Evolutionary conservation across 441 rosid genomes (phyloP), one percentile per base, ranked within the genome.

Genomic region (Rhodomyrtus psidioides): DNA sequence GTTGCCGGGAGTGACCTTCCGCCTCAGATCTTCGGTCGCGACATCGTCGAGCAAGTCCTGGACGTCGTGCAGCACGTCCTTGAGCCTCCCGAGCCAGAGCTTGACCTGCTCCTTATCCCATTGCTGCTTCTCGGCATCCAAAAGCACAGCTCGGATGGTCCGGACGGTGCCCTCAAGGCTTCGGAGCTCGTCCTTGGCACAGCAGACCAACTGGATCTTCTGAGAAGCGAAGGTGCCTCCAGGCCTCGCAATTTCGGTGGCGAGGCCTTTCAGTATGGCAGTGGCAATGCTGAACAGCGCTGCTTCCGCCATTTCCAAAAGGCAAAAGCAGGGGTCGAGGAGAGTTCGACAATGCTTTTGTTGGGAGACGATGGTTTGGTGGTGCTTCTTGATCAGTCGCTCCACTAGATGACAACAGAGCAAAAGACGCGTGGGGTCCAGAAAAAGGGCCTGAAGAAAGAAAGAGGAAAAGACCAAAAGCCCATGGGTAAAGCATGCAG

Each of bases 371-470:
- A 42, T 42, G 46, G 46, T 42, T 42, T n/a, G 46, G 46, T 6
- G 46, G 46, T 8, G 46, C 46, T 12, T 51, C 53, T 5, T 53
- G 9, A 12, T 23, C 5, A 2, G 5, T 23, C 0, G 58, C n/a
- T 4, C 5, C 58, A 23, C n/a, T 9, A 55, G 23, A 0, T 23
- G 9, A 6, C 6, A 6, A 17, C 23, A 17, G 23, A 54, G 9
- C 17, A 19, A 21, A 55, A 7, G 65, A 58, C 10, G 30, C 16
- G 4, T 14, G 65, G 65, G 28, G 65, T n/a, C 65, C 34, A n/a
- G 2, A n/a, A 10, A 2, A 0, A 13, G 1, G 65, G 30, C 0
- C 0, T 58, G 3, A 13, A n/a, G 34, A 24, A 58, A n/a, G 65
- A 13, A 13, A 13, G 19, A 58, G 65, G 30, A n/a, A n/a, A 58